Conservation (phyloP, 768 basidiomycete species). For the Phylloporus sp. region DNA sequence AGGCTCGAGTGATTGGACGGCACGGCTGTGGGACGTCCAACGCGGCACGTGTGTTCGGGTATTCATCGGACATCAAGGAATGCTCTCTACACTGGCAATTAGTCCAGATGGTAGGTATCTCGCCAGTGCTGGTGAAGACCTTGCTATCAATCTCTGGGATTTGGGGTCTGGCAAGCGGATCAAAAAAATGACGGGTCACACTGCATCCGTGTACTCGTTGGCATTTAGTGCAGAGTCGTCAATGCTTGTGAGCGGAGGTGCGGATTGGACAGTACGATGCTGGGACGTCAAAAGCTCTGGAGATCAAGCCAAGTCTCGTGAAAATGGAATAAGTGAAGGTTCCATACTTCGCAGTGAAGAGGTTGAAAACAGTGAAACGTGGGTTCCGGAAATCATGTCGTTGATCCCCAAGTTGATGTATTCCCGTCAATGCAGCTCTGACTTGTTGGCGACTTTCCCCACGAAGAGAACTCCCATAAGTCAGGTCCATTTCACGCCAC, state of each 20-base stretch:
- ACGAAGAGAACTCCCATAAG: conserved; percentile 95
- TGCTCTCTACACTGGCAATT: conserved; percentile 79
- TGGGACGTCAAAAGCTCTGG: conserved; percentile 92
- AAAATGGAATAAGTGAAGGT: conserved; percentile 45
- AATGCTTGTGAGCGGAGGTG: conserved; percentile 83
- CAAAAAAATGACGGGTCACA: conserved; percentile 96
- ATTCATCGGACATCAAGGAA: conserved; percentile 92
- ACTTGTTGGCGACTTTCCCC: conserved; percentile 86
- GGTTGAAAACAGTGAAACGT: conserved; percentile 71
- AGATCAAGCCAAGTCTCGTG: conserved; percentile 56
- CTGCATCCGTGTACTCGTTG: conserved; percentile 82
- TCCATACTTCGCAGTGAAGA: conserved; percentile 35
- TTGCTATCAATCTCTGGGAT: conserved; percentile 95
- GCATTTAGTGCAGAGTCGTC: conserved; percentile 91
- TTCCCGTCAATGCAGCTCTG: conserved; percentile 48
- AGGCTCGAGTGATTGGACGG: conserved; percentile 94
- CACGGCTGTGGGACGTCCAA: conserved; percentile 98
- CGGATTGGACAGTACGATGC: conserved; percentile 96
- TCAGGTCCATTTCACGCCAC: conserved; percentile 90
- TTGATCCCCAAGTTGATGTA: background rate
- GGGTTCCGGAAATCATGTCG: conserved; percentile 28
- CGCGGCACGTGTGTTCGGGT: conserved; percentile 90
- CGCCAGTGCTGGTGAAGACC: conserved; percentile 89
- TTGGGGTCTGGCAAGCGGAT: conserved; percentile 90
- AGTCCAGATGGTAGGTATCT: conserved; percentile 94